Percentiles rank a stretch among this genome's conserved stretches.
Conservation (phyloP, 73 alveolate genomes). For the Strombidium stylifer region DNA sequence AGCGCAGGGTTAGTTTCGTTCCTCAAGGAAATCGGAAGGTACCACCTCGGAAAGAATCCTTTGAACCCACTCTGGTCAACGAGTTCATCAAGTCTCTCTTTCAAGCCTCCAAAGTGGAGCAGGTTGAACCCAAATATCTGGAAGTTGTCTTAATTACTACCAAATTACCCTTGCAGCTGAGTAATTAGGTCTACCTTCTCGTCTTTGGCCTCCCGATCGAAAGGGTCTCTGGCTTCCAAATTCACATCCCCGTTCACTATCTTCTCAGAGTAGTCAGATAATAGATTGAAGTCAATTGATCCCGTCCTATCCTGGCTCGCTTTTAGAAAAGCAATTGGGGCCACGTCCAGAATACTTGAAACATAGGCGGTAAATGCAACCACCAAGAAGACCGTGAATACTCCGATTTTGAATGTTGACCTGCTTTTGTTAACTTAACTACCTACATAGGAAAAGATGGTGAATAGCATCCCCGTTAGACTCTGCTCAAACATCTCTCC, state of each 20-base stretch:
- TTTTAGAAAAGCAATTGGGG: slow-evolving; percentile 81
- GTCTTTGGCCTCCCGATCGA: too few relatives aligned
- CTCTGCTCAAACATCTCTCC: too few relatives aligned
- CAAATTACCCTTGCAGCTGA: too few relatives aligned
- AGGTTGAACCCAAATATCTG: slow-evolving; percentile 11
- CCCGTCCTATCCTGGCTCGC: slow-evolving; percentile 81
- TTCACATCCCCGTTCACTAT: too few relatives aligned
- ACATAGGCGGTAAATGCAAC: slow-evolving; percentile 83
- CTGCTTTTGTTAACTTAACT: slow-evolving; percentile 67
- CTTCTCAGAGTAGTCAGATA: too few relatives aligned
- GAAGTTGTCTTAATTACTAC: background rate
- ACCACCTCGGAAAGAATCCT: slow-evolving; percentile 79
- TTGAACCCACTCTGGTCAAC: slow-evolving; percentile 54
- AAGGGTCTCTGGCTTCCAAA: too few relatives aligned
- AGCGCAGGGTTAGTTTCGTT: slow-evolving; percentile 22
- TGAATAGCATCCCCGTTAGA: too few relatives aligned
- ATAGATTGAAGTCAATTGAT: slow-evolving; percentile 72
- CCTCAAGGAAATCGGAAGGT: slow-evolving; percentile 50
- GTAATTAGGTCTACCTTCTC: too few relatives aligned
- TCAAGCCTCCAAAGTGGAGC: slow-evolving; percentile 19
- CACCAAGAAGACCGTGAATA: slow-evolving; percentile 84
- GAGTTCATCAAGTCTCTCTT: slow-evolving; percentile 2
- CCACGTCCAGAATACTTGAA: slow-evolving; percentile 65
- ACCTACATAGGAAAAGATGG: too few relatives aligned
- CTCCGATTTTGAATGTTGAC: slow-evolving; percentile 90